phyloP scores from a whole-genome alignment of 1,139 yeast species.

The Yamadazyma epiphylla region DNA sequence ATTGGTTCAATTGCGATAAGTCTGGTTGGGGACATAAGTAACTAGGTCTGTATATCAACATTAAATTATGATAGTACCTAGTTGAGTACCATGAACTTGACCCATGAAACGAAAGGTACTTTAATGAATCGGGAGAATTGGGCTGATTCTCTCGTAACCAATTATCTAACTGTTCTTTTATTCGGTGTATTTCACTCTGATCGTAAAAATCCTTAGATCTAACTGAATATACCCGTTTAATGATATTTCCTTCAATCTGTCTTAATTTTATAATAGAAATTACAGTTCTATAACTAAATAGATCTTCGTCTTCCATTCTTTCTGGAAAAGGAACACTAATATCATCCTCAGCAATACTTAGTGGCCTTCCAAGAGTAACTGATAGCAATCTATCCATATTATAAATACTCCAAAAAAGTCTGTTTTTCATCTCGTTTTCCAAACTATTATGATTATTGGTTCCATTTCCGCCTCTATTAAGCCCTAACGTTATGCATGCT shows the following conservation, averaged over 20 bases:
- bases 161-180: slow-evolving; percentile 37
- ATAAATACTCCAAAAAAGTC: slow-evolving; percentile 50
- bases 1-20: slow-evolving; percentile 25
- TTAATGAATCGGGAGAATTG: slow-evolving; percentile 5
- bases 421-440: slow-evolving; percentile 36
- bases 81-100: slow-evolving; percentile 45
- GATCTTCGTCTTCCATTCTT: slow-evolving; percentile 28
- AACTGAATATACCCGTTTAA: slow-evolving; percentile 38
- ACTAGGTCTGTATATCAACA: slow-evolving; percentile 45
- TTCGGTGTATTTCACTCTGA: slow-evolving; percentile 20
- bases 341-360: slow-evolving; percentile 43
- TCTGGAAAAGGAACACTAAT: slow-evolving; percentile 40
- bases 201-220: slow-evolving; percentile 10
- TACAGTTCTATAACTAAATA: slow-evolving; percentile 30
- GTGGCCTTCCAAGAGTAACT: slow-evolving; percentile 40
- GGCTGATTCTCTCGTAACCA: slow-evolving; percentile 20
- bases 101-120: slow-evolving; percentile 28
- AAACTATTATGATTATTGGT: slow-evolving; percentile 15
- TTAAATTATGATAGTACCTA: slow-evolving; percentile 41
- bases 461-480: slow-evolving; percentile 30
- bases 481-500: slow-evolving; percentile 36
- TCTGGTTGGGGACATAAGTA: slow-evolving; percentile 41
- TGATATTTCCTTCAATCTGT: slow-evolving; percentile 39
- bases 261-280: slow-evolving; percentile 36
- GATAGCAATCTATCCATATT: slow-evolving; percentile 45